Evolutionary conservation across 352 stramenopile species (phyloP).

Genomic region (Pythium phragmitis): DNA sequence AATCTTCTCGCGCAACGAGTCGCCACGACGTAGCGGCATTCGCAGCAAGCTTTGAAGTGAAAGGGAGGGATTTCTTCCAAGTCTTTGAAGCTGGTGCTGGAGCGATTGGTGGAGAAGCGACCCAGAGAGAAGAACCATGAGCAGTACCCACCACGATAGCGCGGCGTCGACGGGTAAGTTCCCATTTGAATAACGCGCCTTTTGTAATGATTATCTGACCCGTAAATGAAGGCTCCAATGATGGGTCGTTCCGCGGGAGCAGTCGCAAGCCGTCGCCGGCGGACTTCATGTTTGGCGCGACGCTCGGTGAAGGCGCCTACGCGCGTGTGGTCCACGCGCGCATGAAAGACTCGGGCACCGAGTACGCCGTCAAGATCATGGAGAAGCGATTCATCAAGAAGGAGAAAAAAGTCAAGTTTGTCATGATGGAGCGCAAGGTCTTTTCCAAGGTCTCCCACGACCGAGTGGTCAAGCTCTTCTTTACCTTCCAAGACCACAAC

Average conservation of each 20-base stretch:
- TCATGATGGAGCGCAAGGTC: constrained; percentile 91
- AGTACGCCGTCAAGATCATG: constrained; percentile 93
- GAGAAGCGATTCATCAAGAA: constrained; percentile 90
- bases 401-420: constrained; percentile 91
- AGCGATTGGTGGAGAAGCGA: no score
- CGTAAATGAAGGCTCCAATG: constrained; percentile 5
- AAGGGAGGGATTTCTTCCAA: background rate
- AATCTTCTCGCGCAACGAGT: background rate
- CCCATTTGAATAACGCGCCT: no score
- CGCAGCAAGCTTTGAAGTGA: background rate
- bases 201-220: no score
- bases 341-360: constrained; percentile 79
- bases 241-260: constrained; percentile 10
- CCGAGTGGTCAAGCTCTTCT: constrained; percentile 89
- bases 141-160: no score
- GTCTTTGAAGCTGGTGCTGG: no score
- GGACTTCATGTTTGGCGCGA: constrained; percentile 90
- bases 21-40: background rate
- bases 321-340: constrained; percentile 84
- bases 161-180: no score
- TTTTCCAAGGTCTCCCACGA: constrained; percentile 89
- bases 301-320: constrained; percentile 87
- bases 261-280: constrained; percentile 64
- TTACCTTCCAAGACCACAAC: constrained; percentile 88
- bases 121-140: no score